These are phyloP conservation scores for Aurifilum marmelostoma DNA, from an alignment of 2,329 filamentous ascomycete genomes.

Conservation along the genomic window DNA sequence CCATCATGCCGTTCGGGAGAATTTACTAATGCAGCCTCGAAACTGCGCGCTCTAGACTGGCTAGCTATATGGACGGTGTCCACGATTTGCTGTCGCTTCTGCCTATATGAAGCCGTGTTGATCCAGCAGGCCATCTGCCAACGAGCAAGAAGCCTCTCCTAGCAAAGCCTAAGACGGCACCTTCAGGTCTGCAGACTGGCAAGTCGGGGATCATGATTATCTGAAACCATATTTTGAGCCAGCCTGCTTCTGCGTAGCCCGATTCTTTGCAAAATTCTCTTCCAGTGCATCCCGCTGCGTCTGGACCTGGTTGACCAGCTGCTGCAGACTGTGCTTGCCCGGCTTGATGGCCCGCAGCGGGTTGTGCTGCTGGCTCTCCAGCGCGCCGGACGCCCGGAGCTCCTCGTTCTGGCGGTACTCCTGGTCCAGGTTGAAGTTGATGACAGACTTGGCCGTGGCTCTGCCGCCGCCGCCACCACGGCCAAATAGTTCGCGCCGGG, in stretches of 20 bases:
- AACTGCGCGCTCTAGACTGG: background rate
- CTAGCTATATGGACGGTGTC: background rate
- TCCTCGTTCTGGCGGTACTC: constrained; percentile 88
- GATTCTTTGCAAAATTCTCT: constrained; percentile 85
- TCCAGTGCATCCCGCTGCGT: constrained; percentile 86
- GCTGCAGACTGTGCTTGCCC: constrained; percentile 86
- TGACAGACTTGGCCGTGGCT: constrained; percentile 63
- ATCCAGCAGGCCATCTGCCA: background rate
- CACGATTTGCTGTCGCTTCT: background rate
- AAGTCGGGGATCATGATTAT: constrained; percentile 36
- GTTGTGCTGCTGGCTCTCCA: constrained; percentile 74
- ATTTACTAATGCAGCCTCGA: background rate
- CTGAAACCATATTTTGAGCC: constrained; percentile 83
- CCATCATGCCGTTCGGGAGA: background rate
- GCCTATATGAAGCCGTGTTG: background rate
- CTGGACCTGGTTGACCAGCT: constrained; percentile 81
- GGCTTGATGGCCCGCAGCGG: constrained; percentile 81
- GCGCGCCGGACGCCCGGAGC: constrained; percentile 70
- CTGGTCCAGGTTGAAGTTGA: constrained; percentile 85
- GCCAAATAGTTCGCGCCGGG: constrained; percentile 84
- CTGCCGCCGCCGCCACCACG: constrained; percentile 53
- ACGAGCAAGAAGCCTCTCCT: too few species aligned
- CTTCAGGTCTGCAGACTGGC: background rate
- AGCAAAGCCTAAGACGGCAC: too few species aligned
- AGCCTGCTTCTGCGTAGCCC: constrained; percentile 79